Evolutionary conservation across 2,329 filamentous ascomycete species (phyloP), one percentile per base, ranked within the genome.

Genomic region (Pseudogymnoascus sp.): DNA sequence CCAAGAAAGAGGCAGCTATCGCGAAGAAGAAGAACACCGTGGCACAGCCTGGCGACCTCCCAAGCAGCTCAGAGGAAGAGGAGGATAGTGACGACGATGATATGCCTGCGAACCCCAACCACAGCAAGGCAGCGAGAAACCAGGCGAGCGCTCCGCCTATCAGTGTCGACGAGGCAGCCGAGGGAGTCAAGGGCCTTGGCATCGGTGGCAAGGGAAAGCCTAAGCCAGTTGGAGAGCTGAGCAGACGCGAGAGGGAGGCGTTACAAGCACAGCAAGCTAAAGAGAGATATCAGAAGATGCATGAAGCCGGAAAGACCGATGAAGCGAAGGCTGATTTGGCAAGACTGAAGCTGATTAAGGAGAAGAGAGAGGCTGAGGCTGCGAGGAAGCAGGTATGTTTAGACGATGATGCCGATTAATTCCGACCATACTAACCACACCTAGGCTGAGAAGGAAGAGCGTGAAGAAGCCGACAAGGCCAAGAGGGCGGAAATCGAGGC

Each of bases 221-320:
- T 60, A 71, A 73, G 39, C 75, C 75, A 24, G 64, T 73, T 29
- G 74, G 72, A 26, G 83, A 88, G 71, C 75, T 90, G 54, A 86
- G 83, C 37, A 80, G 87, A 58, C 81, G 85, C 31, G 87, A 90
- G 77, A 78, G 86, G 17, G 87, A 97, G 78, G 89, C 92, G 2
- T 71, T 94, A 35, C 89, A 96, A 77, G 92, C 92, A 1, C 87
- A 88, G 65, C 89, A 93, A 73, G 91, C 90, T 31, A 92, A 92
- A 74, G 92, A 96, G 79, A 83, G 86, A 67, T 97, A 96, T 72
- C 84, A 91, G 79, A 96, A 95, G 77, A 75, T 97, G 69, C 93
- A 97, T 71, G 90, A 92, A 62, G 89, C 92, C 71, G 93, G 93
- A 70, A 97, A 97, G 85, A 97, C 94, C 47, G 94, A 99, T 64